Percentiles rank a stretch among this genome's conserved stretches.
These are phyloP conservation scores for Ceratocystiopsis brevicomis DNA, from an alignment of 2,329 filamentous ascomycete genomes.

Conservation along the genomic window DNA sequence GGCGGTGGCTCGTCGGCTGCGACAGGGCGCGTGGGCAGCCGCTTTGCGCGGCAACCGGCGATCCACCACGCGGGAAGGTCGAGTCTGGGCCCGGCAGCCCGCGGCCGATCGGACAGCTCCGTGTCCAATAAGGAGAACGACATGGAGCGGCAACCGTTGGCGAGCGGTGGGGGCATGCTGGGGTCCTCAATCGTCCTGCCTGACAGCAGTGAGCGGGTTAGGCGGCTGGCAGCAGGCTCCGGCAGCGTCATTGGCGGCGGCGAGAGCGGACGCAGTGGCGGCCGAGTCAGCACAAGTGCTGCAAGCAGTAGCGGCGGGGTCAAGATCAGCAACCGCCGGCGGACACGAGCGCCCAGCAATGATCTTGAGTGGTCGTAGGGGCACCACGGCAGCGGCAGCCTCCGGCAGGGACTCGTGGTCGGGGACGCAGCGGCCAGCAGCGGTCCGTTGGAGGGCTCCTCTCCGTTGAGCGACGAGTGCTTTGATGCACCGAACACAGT, in stretches of 20 bases:
- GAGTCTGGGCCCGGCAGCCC: constrained; percentile 10
- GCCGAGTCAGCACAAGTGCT: neutral
- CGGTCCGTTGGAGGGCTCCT: neutral
- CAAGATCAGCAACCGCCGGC: constrained; percentile 5
- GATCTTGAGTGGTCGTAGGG: constrained; percentile 10
- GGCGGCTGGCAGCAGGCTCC: constrained; percentile 5
- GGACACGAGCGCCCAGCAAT: constrained; percentile 7
- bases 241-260: constrained; percentile 3
- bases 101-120: constrained; percentile 11
- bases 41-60: too few species aligned
- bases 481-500: neutral
- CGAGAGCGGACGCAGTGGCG: neutral
- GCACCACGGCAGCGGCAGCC: constrained; percentile 1
- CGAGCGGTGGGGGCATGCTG: neutral
- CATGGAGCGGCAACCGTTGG: constrained; percentile 3
- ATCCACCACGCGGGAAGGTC: constrained; percentile 11
- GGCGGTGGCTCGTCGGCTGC: too few species aligned
- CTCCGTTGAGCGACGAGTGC: neutral
- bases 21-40: too few species aligned
- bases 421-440: neutral
- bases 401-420: neutral
- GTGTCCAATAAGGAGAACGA: constrained; percentile 12
- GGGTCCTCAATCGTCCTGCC: neutral
- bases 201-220: neutral
- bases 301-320: constrained; percentile 1